phyloP scores from a whole-genome alignment of 2,329 filamentous ascomycete genomes.

The Penicillium concentricum region DNA sequence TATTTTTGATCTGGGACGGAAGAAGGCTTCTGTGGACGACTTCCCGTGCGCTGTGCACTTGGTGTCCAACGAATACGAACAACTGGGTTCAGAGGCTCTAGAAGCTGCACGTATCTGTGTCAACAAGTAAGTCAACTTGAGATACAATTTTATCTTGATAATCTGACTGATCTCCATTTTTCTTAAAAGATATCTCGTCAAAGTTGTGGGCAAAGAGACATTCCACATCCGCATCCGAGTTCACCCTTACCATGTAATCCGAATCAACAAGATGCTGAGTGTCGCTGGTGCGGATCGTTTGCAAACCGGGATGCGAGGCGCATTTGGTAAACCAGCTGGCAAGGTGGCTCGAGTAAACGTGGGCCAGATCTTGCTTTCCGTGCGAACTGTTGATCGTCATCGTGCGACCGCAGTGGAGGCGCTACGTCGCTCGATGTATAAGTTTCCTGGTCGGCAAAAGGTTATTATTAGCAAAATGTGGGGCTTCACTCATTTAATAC shows the following conservation, averaged over 20 bases:
- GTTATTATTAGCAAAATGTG: constrained; percentile 6
- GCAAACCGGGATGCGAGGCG: not conserved
- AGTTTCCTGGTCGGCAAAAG: constrained; percentile 14
- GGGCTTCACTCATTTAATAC: not conserved
- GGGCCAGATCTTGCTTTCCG: not conserved
- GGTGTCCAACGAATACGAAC: constrained; percentile 7
- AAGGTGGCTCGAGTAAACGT: not conserved
- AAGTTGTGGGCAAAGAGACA: not conserved
- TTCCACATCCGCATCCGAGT: not conserved
- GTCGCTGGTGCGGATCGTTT: not conserved
- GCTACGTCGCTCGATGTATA: constrained; percentile 9
- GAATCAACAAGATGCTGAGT: not conserved
- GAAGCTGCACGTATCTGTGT: constrained; percentile 8
- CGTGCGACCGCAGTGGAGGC: not conserved
- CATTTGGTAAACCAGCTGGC: not conserved
- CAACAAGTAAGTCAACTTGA: not conserved
- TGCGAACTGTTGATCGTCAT: not conserved
- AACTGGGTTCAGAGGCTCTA: constrained; percentile 5
- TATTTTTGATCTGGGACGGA: not conserved
- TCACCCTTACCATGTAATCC: not conserved
- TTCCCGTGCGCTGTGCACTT: constrained; percentile 4
- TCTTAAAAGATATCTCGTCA: not conserved
- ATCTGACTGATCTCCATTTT: not conserved
- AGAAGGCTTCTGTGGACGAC: constrained; percentile 7
- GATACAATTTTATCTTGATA: no score